phyloP scores from a whole-genome alignment of 768 basidiomycete species.

The Auriscalpium vulgare region DNA sequence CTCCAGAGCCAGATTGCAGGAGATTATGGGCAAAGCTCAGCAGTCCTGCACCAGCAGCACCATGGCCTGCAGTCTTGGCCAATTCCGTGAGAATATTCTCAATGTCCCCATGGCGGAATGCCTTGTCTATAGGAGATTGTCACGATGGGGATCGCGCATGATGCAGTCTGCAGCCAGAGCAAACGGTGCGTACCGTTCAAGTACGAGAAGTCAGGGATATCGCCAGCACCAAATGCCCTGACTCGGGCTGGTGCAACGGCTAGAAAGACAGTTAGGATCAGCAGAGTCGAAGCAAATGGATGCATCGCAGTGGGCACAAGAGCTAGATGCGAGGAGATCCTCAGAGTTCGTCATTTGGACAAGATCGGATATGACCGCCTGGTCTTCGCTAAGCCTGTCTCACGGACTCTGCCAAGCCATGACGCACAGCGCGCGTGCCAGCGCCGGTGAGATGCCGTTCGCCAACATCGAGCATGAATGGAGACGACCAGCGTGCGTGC shows the following conservation, averaged over 20 bases:
- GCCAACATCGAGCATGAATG: too few relatives aligned
- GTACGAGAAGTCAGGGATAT: conserved; percentile 67
- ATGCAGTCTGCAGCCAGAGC: not conserved
- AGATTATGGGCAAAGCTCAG: conserved; percentile 43
- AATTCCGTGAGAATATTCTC: conserved; percentile 58
- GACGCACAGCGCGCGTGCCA: not conserved
- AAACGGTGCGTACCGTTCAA: conserved; percentile 38
- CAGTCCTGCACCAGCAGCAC: conserved; percentile 36
- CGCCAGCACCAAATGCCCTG: conserved; percentile 54
- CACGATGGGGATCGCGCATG: not conserved
- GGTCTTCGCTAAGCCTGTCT: not conserved
- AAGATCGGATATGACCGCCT: not conserved
- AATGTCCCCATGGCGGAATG: conserved; percentile 72
- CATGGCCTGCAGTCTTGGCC: conserved; percentile 45
- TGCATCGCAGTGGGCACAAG: conserved; percentile 6
- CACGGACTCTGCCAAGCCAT: not conserved
- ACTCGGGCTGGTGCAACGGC: conserved; percentile 37
- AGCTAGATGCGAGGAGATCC: too few relatives aligned
- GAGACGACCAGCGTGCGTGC: too few relatives aligned
- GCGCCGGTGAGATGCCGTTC: not conserved
- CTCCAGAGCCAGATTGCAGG: conserved; percentile 36
- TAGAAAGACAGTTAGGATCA: conserved; percentile 20
- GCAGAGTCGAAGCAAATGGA: conserved; percentile 15
- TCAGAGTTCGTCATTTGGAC: not conserved
- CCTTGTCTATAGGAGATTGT: conserved; percentile 40